These are phyloP conservation scores for Phytopythium ostracodes DNA, from an alignment of 352 stramenopile genomes.

Conservation along the genomic window DNA sequence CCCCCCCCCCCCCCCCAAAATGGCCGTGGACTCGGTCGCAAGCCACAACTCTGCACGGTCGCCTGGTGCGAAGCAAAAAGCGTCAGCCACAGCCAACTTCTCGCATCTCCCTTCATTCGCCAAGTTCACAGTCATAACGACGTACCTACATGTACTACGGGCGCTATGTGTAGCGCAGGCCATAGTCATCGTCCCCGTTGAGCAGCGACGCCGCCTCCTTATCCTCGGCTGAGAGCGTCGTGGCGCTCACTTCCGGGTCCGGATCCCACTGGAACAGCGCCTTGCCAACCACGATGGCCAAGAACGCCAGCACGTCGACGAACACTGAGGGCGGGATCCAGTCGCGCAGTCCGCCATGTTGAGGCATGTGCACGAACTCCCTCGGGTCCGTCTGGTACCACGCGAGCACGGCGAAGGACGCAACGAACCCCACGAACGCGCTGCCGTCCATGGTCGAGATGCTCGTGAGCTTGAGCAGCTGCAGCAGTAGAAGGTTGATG, in stretches of 20 bases:
- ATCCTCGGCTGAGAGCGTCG: constrained; percentile 77
- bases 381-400: constrained; percentile 76
- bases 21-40: neutral
- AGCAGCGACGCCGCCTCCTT: constrained; percentile 80
- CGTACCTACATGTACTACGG: neutral
- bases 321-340: constrained; percentile 74
- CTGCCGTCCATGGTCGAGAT: constrained; percentile 73
- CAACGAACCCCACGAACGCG: constrained; percentile 66
- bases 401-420: constrained; percentile 66
- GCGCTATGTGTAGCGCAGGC: constrained; percentile 64
- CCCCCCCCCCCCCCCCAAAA: too few relatives aligned
- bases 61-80: neutral
- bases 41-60: neutral
- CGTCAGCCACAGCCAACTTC: neutral
- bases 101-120: too few relatives aligned
- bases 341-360: constrained; percentile 49
- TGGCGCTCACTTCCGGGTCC: constrained; percentile 73
- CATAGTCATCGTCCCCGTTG: constrained; percentile 62
- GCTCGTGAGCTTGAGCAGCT: constrained; percentile 73
- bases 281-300: constrained; percentile 63
- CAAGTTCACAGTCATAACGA: neutral
- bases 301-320: constrained; percentile 67
- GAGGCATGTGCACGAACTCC: constrained; percentile 58
- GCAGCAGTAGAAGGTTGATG: constrained; percentile 69
- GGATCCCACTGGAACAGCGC: constrained; percentile 79